Evolutionary conservation across 2,329 filamentous ascomycete genomes (phyloP), one percentile per base, ranked within the genome.

Genomic region (Stagonosporopsis cucurbitacearum): DNA sequence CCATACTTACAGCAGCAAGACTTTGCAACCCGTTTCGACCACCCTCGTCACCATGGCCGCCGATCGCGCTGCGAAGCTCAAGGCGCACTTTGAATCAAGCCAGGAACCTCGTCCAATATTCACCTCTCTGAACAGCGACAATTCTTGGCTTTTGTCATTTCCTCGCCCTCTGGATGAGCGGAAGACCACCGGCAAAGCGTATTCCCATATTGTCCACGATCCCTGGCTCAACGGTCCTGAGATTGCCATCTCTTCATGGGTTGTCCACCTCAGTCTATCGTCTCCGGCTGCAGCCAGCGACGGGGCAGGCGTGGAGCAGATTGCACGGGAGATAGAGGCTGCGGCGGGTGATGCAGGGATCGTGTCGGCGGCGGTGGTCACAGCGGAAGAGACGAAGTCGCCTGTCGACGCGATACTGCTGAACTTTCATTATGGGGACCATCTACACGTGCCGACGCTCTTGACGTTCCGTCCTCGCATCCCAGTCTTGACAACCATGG

Each of bases 111-210:
- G 40, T 17, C 51, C 47, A 4, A 52, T 55, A 23, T 36, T 55
- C 26, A 59, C 51, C 8, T 48, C 41, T 17, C 28, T 59, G 5
- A 55, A 55, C 20, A 51, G 51, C 25, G 56, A 59, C 32, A 55
- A 55, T 15, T 55, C 56, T 7, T 59, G 56, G 56, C 46, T 55
- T 15, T 22, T 48, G 0, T 59, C 56, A 13, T 49, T 59, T 12
- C 56, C 51, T 19, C 43, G 51, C 8, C 56, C 51, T 17, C 2
- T 17, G 11, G 17, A 30, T 11, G 47, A 59, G 20, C 57, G 51
- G 13, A 15, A 44, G 15, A 41, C 13, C 8, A 46, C 26, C 26
- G 42, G 35, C 19, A 59, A 59, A 30, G 37, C 48, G 2, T 59
- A 52, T 35, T 53, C 45, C 35, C 57, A 53, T 22, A 19, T 50